These are phyloP conservation scores for Erythrobasidium yunnanense DNA, from an alignment of 768 basidiomycete genomes.

Conservation along the genomic window DNA sequence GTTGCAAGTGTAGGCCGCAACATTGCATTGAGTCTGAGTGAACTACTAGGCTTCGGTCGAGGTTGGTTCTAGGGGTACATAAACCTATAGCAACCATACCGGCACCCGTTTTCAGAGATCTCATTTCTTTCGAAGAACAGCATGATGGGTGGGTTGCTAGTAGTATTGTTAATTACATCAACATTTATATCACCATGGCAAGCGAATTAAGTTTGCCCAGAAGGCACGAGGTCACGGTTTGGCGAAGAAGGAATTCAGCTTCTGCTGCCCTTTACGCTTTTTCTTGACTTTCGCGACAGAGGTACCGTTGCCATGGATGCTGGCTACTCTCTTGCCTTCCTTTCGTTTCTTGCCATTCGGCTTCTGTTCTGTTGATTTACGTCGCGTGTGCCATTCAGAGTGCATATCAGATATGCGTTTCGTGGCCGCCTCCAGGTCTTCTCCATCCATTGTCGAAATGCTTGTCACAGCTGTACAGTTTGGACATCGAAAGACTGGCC, in stretches of 20 bases:
- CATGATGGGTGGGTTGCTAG: too few species aligned
- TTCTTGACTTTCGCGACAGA: slow-evolving; percentile 1
- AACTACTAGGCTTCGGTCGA: slow-evolving; percentile 33
- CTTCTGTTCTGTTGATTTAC: background rate
- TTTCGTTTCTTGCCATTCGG: background rate
- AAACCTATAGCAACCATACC: too few species aligned
- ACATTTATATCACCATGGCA: too few species aligned
- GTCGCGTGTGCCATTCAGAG: slow-evolving; percentile 1
- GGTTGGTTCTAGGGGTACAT: slow-evolving; percentile 26
- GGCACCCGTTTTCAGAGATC: too few species aligned
- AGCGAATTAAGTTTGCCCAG: too few species aligned
- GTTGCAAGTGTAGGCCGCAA: slow-evolving; percentile 24
- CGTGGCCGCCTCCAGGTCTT: background rate
- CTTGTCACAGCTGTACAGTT: slow-evolving; percentile 6
- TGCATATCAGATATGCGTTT: background rate
- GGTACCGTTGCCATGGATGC: too few species aligned
- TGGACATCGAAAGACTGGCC: slow-evolving; percentile 23
- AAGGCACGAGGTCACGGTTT: too few species aligned
- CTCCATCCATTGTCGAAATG: background rate
- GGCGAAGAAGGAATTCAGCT: slow-evolving; percentile 17
- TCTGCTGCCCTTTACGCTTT: slow-evolving; percentile 23
- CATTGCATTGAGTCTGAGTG: slow-evolving; percentile 30
- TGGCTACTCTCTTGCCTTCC: background rate
- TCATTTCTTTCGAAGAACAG: too few species aligned
- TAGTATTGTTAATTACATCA: too few species aligned